Conservation (phyloP, 768 basidiomycete genomes). For the Leccinum incarnatum region DNA sequence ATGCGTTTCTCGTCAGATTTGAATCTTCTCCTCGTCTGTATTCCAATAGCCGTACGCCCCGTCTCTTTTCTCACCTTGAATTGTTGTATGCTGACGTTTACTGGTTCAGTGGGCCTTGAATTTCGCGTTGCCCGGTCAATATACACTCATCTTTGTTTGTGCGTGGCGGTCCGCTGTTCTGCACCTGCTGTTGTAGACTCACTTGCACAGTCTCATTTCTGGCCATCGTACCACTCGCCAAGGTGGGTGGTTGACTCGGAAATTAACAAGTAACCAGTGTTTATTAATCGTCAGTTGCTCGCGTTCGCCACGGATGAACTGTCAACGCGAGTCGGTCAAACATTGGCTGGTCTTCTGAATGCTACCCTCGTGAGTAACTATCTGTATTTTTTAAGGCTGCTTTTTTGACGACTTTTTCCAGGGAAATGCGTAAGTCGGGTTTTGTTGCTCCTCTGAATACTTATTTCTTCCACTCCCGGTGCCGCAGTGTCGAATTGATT, state of each 20-base stretch:
- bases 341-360: slow-evolving; percentile 79
- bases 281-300: slow-evolving; percentile 47
- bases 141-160: slow-evolving; percentile 76
- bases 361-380: slow-evolving; percentile 64
- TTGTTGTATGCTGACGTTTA: background rate
- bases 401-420: slow-evolving; percentile 5
- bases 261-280: background rate
- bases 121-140: slow-evolving; percentile 48
- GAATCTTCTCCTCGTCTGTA: slow-evolving; percentile 68
- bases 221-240: slow-evolving; percentile 82
- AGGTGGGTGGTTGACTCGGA: slow-evolving; percentile 38
- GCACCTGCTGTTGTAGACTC: background rate
- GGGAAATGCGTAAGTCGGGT: slow-evolving; percentile 31
- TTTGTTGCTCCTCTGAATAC: background rate
- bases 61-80: background rate
- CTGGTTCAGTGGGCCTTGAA: slow-evolving; percentile 65
- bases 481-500: slow-evolving; percentile 52
- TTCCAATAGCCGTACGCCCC: slow-evolving; percentile 60
- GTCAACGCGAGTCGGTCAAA: slow-evolving; percentile 78
- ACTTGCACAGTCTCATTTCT: slow-evolving; percentile 62
- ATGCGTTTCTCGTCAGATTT: slow-evolving; percentile 44
- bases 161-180: slow-evolving; percentile 27
- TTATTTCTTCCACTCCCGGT: background rate
- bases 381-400: background rate
- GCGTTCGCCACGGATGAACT: slow-evolving; percentile 86